Evolutionary conservation across 139 green algal species (phyloP), one percentile per base, ranked within the genome.

Genomic region (Chlorella sp.): DNA sequence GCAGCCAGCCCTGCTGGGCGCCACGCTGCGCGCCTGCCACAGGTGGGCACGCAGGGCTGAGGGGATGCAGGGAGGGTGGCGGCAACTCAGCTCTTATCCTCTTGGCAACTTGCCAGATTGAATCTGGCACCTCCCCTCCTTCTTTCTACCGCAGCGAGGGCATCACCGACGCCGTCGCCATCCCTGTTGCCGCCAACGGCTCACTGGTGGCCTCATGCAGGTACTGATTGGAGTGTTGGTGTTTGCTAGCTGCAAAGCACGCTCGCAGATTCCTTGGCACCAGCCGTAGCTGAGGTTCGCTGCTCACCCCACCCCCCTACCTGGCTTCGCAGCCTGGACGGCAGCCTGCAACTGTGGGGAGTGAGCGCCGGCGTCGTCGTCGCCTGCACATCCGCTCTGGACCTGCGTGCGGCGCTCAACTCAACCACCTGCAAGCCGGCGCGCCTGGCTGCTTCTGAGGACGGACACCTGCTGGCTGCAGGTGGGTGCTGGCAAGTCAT

Each of bases 391-490:
- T 44, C 21, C 11, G 4, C 65, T 0, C 41, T 78, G 3, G 67
- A 85, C 47, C 3, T 85, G 30, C 47, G 80, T 9, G 39, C 20
- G 4, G n/a, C 55, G n/a, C 64, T 39, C 4, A 18, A 28, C 17
- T 44, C 21, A 7, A 5, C 63, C 28, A 23, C 63, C 34, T 18
- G 17, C 32, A 62, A 63, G 47, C 80, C 78, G 32, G 1, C 26
- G 11, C 57, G 65, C 67, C 26, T 85, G n/a, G 80, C 80, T 18
- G 67, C 47, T 34, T 69, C 26, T 47, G 21, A 30, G 9, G 67
- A 78, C 28, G 80, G 65, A 9, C 30, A 15, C 2, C 65, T 85
- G 65, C 80, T 85, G 21, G 67, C 80, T 18, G 51, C 51, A 85
- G 80, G 80, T 85, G n/a, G 23, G 74, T 74, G 68, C 32, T n/a